Percentiles rank a stretch among this genome's conserved stretches.
Conservation (phyloP, 2,329 filamentous ascomycete species). For the Fusarium verrucosum region DNA sequence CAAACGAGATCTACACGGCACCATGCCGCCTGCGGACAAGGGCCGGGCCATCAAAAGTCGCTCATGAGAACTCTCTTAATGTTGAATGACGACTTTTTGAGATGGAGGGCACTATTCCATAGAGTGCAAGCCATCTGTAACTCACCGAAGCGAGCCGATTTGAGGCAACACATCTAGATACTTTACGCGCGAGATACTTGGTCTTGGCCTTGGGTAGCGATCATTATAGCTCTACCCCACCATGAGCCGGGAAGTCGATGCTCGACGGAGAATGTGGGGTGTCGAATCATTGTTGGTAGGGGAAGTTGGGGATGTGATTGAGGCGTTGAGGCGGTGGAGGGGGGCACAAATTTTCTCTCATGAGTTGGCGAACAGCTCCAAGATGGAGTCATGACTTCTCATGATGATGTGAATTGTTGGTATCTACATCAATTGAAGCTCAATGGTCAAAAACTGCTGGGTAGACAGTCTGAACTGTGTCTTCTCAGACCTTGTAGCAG, state of each 20-base stretch:
- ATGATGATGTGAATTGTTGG: conserved; percentile 1
- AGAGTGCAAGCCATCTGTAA: conserved; percentile 17
- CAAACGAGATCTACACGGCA: conserved; percentile 26
- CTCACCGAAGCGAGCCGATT: conserved; percentile 26
- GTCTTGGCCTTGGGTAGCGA: not conserved
- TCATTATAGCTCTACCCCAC: conserved; percentile 35
- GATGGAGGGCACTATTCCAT: conserved; percentile 11
- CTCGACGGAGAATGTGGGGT: conserved; percentile 43
- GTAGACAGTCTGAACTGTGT: not conserved
- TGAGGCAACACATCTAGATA: conserved; percentile 9
- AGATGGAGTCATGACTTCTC: conserved; percentile 16
- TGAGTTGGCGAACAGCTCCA: conserved; percentile 3
- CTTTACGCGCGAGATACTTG: conserved; percentile 31
- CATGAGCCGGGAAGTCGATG: conserved; percentile 38
- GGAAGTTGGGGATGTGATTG: conserved; percentile 35
- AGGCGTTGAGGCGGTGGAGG: conserved; percentile 39
- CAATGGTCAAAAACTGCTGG: not conserved
- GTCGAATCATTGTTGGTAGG: conserved; percentile 33
- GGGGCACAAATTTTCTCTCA: conserved; percentile 35
- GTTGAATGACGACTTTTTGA: conserved; percentile 14
- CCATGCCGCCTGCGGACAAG: conserved; percentile 38
- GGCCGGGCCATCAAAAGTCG: conserved; percentile 1
- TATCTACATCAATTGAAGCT: not conserved
- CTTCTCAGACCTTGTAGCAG: not conserved
- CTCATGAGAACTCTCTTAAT: conserved; percentile 5